Base-by-base conservation (phyloP, 768 basidiomycete species). In the Kwoniella heveanensis region DNA sequence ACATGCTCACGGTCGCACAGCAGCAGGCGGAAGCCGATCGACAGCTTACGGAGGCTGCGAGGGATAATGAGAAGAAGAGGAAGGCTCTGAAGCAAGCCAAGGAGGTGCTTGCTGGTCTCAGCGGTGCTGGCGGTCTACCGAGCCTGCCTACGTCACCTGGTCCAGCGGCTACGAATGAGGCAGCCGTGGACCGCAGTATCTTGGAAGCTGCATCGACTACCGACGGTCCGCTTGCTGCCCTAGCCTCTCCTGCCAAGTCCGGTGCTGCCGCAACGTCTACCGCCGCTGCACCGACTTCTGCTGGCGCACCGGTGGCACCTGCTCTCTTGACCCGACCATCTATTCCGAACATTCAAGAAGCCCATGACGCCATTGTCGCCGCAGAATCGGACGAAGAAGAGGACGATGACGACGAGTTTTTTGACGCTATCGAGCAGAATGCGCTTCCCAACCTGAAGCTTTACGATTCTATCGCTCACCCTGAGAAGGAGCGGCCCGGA, bases 391-490 rank as follows among this genome's bases (percentile, higher is more conserved):
- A 76, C 21, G 67, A 72, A 7, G 70, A 76, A 15, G 80, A 81
- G 10, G 79, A 79, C 10, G 81, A 80, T 32, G 80, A 93, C 73
- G 95, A 97, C 80, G 93, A 98, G 79, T 97, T 97, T 80, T 97
- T 95, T 76, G 95, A 97, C 77, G 94, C 95, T 29, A 93, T 97
- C 72, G 94, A 97, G 75, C 80, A 87, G 17, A 88, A 89, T 51
- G 86, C 83, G 46, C 81, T 94, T 0, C 90, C 90, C 4, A 90
- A 89, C 71, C 83, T 94, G 17, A 80, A 89, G 26, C 84, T 94
- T 19, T 85, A 86, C 53, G 84, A 87, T 26, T 83, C 85, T 13
- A 83, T 91, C n/a, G 81, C 84, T 24, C 83, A 83, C 62, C 84
- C 80, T 60, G 54, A 82, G 68, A 62, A 48, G 13, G 63, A 62